phyloP scores from a whole-genome alignment of 768 basidiomycete species.

The Hydnomerulius pinastri region DNA sequence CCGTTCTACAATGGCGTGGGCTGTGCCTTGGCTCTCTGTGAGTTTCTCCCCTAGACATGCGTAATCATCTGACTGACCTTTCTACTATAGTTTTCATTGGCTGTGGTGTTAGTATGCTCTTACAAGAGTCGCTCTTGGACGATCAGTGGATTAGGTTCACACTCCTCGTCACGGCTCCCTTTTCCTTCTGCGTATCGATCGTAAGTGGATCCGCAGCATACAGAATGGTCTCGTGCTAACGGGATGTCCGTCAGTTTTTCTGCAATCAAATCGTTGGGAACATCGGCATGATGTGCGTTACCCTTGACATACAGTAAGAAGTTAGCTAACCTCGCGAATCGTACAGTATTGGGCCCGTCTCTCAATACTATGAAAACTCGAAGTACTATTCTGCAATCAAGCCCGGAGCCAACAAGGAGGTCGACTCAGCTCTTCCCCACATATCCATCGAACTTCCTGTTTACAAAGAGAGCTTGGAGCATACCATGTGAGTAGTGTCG shows the following conservation, averaged over 20 bases:
- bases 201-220: constrained; percentile 41
- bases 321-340: neutral
- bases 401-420: constrained; percentile 60
- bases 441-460: constrained; percentile 84
- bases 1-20: constrained; percentile 76
- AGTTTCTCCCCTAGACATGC: constrained; percentile 8
- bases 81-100: constrained; percentile 61
- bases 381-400: constrained; percentile 75
- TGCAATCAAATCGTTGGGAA: constrained; percentile 67
- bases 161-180: constrained; percentile 64
- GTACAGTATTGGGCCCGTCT: constrained; percentile 73
- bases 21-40: constrained; percentile 67
- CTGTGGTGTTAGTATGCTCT: constrained; percentile 55
- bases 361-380: constrained; percentile 85
- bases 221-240: constrained; percentile 2
- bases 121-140: constrained; percentile 73
- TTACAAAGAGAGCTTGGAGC: constrained; percentile 82
- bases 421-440: constrained; percentile 69
- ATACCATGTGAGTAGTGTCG: constrained; percentile 67
- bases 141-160: constrained; percentile 61
- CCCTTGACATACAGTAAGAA: neutral
- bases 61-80: constrained; percentile 4
- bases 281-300: constrained; percentile 61
- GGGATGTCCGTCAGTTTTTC: constrained; percentile 57
- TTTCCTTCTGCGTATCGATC: constrained; percentile 75